Evolutionary conservation across 129 eudicot genomes (phyloP).

Genomic region (Cynara cardunculus): DNA sequence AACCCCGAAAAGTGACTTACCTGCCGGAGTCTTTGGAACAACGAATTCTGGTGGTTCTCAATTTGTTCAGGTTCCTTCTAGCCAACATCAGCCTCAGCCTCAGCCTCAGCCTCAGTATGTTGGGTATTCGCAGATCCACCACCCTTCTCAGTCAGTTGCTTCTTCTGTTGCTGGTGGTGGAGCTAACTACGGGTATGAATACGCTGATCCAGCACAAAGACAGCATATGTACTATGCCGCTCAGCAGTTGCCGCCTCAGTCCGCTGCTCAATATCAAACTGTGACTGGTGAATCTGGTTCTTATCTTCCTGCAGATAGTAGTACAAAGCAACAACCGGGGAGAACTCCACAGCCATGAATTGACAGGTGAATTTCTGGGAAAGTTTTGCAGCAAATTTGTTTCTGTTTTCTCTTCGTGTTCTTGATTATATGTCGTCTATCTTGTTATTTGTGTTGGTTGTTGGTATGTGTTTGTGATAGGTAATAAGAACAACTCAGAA

Average conservation of each 20-base stretch:
- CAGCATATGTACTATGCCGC: conserved; percentile 65
- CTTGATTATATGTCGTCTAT: conserved; percentile 24
- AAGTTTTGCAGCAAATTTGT: conserved; percentile 54
- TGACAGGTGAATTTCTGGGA: conserved; percentile 33
- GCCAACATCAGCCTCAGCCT: conserved; percentile 53
- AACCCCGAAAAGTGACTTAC: conserved; percentile 53
- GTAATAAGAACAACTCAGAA: conserved; percentile 41
- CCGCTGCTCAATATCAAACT: conserved; percentile 78
- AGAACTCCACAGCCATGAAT: conserved; percentile 43
- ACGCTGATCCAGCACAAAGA: conserved; percentile 60
- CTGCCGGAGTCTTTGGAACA: conserved; percentile 51
- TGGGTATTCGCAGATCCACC: conserved; percentile 66
- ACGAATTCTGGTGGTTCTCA: conserved; percentile 42
- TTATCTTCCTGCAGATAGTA: conserved; percentile 54
- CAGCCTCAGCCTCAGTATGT: conserved; percentile 60
- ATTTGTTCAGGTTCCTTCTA: conserved; percentile 54
- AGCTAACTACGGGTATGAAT: conserved; percentile 64
- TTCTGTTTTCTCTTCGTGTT: conserved; percentile 23
- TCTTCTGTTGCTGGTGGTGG: conserved; percentile 44
- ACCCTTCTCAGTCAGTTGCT: conserved; percentile 56
- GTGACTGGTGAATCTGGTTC: conserved; percentile 52
- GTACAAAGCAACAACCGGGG: conserved; percentile 54
- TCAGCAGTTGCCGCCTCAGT: conserved; percentile 54
- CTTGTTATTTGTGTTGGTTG: conserved; percentile 43
- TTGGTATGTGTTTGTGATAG: conserved; percentile 56